These are phyloP conservation scores for Teratosphaeria zuluensis DNA, from an alignment of 2,329 filamentous ascomycete species.

Conservation along the genomic window DNA sequence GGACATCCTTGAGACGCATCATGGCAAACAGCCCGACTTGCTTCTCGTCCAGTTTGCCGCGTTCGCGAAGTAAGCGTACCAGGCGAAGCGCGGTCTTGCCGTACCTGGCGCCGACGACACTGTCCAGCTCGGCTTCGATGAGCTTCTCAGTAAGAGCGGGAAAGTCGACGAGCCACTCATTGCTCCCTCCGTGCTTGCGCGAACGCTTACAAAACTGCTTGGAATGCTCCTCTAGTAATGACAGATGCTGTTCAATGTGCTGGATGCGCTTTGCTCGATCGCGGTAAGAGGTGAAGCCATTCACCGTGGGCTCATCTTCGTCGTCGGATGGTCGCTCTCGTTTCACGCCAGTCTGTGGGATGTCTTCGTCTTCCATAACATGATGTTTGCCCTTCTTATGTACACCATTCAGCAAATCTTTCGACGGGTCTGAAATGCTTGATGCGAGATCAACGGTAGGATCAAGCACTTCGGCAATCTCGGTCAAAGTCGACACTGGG, in stretches of 20 bases:
- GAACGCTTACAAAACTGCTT: constrained; percentile 60
- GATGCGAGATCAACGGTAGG: constrained; percentile 30
- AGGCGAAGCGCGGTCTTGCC: constrained; percentile 70
- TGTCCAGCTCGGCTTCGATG: constrained; percentile 69
- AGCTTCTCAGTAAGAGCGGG: constrained; percentile 59
- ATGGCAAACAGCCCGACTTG: constrained; percentile 70
- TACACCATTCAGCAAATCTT: constrained; percentile 12
- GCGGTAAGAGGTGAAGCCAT: constrained; percentile 18
- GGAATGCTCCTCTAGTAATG: constrained; percentile 60
- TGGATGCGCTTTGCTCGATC: constrained; percentile 38
- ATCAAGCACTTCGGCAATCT: constrained; percentile 33
- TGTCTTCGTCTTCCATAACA: constrained; percentile 10
- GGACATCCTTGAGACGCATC: constrained; percentile 75
- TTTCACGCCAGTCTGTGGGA: constrained; percentile 20
- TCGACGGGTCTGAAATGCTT: constrained; percentile 15
- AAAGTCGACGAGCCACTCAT: constrained; percentile 80
- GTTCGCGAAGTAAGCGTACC: constrained; percentile 72
- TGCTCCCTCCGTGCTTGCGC: constrained; percentile 50
- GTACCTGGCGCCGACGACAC: constrained; percentile 67
- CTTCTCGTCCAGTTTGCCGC: constrained; percentile 93
- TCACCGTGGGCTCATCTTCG: constrained; percentile 14
- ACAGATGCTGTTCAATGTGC: constrained; percentile 62
- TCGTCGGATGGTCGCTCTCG: constrained; percentile 16
- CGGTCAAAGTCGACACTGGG: constrained; percentile 30
- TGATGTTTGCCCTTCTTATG: constrained; percentile 18